Percentiles rank a stretch among this genome's conserved stretches.
Evolutionary conservation across 495 filamentous ascomycete species (phyloP).

Genomic region (Tricharina praecox): DNA sequence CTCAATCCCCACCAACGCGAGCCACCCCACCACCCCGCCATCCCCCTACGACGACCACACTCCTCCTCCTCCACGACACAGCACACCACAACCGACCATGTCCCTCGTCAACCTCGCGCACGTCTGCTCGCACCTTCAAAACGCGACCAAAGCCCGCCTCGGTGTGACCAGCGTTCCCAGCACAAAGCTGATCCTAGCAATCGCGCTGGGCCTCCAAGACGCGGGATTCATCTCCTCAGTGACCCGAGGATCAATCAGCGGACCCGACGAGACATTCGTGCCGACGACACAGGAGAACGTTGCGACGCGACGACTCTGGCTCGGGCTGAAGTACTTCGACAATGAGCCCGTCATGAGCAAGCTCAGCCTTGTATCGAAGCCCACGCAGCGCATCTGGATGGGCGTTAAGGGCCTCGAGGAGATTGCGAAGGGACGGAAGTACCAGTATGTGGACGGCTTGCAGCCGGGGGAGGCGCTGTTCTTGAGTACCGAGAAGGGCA

Average conservation of each 20-base stretch:
- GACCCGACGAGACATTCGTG: conserved; percentile 36
- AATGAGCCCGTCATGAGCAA: conserved; percentile 64
- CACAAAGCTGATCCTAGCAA: conserved; percentile 59
- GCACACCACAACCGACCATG: too few relatives aligned
- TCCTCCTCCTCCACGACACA: neutral
- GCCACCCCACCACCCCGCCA: too few relatives aligned
- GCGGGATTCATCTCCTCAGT: conserved; percentile 69
- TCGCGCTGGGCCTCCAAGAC: conserved; percentile 63
- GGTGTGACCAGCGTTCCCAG: conserved; percentile 73
- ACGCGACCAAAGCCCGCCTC: conserved; percentile 70
- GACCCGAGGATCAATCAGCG: conserved; percentile 43
- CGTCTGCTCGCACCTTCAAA: conserved; percentile 86
- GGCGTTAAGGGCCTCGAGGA: conserved; percentile 39
- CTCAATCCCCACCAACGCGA: too few relatives aligned
- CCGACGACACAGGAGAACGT: conserved; percentile 64
- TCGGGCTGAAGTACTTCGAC: conserved; percentile 87
- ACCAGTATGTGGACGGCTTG: conserved; percentile 51
- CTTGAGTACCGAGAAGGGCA: conserved; percentile 57
- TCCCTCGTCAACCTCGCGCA: conserved; percentile 65
- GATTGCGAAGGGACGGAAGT: conserved; percentile 48
- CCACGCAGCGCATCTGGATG: conserved; percentile 54
- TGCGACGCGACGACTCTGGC: conserved; percentile 62
- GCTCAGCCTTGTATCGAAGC: conserved; percentile 55
- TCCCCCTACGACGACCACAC: neutral
- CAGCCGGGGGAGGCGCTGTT: conserved; percentile 72